Percentiles rank a stretch among this genome's conserved stretches.
Evolutionary conservation across 306 rosid species (phyloP).

Genomic region (Rosa lucieae): DNA sequence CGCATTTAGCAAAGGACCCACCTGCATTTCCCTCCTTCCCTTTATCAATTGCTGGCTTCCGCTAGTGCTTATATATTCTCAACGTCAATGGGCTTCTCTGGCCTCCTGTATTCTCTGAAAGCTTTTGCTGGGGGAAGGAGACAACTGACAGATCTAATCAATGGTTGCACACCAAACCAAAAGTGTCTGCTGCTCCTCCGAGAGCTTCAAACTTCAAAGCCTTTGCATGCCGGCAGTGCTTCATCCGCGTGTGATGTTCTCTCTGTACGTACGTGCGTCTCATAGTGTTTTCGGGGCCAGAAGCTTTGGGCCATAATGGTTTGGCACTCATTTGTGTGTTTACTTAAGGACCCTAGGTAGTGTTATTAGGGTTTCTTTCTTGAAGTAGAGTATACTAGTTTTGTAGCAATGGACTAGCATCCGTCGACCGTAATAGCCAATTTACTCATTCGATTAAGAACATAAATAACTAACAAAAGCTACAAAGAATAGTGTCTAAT

Average conservation of each 20-base stretch:
- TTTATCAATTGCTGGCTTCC: conserved; percentile 6
- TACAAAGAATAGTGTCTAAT: too few relatives aligned
- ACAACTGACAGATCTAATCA: conserved; percentile 29
- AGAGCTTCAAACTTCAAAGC: background rate
- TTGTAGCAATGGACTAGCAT: background rate
- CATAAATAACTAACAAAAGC: too few relatives aligned
- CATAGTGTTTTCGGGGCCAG: background rate
- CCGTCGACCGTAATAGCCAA: background rate
- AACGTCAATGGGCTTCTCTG: conserved; percentile 19
- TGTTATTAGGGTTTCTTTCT: background rate
- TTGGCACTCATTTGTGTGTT: background rate
- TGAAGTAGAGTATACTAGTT: background rate
- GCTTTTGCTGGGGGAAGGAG: conserved; percentile 13
- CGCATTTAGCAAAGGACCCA: conserved; percentile 28
- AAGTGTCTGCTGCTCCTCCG: background rate
- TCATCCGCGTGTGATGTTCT: conserved; percentile 22
- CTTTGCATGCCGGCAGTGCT: conserved; percentile 19
- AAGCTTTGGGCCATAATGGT: background rate
- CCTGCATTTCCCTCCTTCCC: background rate
- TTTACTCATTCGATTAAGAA: background rate
- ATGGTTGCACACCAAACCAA: conserved; percentile 21
- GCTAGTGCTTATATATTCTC: conserved; percentile 7
- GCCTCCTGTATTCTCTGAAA: background rate
- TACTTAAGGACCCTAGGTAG: background rate
- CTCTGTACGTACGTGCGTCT: conserved; percentile 12